Evolutionary conservation across 129 eudicot genomes (phyloP).

Genomic region (Chrysanthemum makinoi): DNA sequence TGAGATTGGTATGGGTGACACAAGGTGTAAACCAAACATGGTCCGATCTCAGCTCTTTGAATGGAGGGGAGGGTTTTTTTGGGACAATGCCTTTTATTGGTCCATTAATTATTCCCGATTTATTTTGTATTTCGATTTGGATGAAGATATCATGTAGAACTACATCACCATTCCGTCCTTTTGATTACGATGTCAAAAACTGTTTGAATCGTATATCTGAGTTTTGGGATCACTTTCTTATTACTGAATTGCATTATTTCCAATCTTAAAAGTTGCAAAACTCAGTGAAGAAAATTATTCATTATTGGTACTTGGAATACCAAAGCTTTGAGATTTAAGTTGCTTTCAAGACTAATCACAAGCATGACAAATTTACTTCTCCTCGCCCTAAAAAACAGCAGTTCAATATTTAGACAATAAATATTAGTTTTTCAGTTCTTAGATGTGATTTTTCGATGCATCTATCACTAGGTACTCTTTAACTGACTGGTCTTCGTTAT

Average conservation of each 20-base stretch:
- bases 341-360: background rate
- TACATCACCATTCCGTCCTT: background rate
- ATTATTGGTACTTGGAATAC: background rate
- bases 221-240: background rate
- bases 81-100: conserved; percentile 5
- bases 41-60: no score
- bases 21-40: no score
- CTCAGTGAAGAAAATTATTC: background rate
- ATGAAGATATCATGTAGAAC: background rate
- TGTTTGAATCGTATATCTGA: background rate
- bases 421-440: no score
- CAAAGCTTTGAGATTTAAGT: background rate
- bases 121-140: background rate
- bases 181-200: no score
- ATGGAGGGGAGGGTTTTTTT: background rate
- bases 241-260: background rate
- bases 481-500: no score
- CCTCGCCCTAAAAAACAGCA: background rate
- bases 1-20: no score
- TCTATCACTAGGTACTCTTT: no score
- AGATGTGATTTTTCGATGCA: no score
- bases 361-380: background rate
- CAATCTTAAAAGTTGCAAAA: background rate
- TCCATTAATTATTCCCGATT: background rate
- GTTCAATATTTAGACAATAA: no score